Percentiles rank a stretch among this genome's conserved stretches.
phyloP scores from a whole-genome alignment of 805 yeast genomes.

The Sungouiella thailandica region DNA sequence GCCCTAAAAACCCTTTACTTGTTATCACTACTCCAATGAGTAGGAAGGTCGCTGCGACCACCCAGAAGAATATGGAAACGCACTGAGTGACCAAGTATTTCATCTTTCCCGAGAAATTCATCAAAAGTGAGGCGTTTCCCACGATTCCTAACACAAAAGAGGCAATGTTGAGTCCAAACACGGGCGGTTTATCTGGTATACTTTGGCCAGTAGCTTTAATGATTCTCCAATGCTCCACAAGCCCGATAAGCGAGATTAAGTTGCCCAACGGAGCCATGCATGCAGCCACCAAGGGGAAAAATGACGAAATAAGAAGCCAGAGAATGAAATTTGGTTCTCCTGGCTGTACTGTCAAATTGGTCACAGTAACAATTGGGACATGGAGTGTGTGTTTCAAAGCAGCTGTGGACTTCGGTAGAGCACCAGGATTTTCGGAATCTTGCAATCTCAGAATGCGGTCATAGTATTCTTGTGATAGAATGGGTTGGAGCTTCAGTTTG shows the following conservation, averaged over 20 bases:
- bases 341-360: constrained; percentile 29
- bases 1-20: constrained; percentile 16
- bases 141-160: constrained; percentile 60
- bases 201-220: constrained; percentile 18
- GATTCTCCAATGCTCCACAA: constrained; percentile 63
- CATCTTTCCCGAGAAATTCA: constrained; percentile 61
- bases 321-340: constrained; percentile 32
- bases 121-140: constrained; percentile 63
- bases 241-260: constrained; percentile 65
- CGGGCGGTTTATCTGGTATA: constrained; percentile 23
- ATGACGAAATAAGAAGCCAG: constrained; percentile 67
- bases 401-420: constrained; percentile 7
- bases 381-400: constrained; percentile 25
- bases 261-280: constrained; percentile 78
- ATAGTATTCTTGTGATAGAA: constrained; percentile 7
- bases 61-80: constrained; percentile 61
- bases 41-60: constrained; percentile 51
- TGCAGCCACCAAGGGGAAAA: constrained; percentile 72
- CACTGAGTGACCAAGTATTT: constrained; percentile 58
- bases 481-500: constrained; percentile 12
- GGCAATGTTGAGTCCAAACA: constrained; percentile 54
- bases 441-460: constrained; percentile 3
- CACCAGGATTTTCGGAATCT: background rate
- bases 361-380: constrained; percentile 29
- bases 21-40: constrained; percentile 43